phyloP scores from a whole-genome alignment of 768 basidiomycete genomes.

The Candolleomyces aberdarensis region DNA sequence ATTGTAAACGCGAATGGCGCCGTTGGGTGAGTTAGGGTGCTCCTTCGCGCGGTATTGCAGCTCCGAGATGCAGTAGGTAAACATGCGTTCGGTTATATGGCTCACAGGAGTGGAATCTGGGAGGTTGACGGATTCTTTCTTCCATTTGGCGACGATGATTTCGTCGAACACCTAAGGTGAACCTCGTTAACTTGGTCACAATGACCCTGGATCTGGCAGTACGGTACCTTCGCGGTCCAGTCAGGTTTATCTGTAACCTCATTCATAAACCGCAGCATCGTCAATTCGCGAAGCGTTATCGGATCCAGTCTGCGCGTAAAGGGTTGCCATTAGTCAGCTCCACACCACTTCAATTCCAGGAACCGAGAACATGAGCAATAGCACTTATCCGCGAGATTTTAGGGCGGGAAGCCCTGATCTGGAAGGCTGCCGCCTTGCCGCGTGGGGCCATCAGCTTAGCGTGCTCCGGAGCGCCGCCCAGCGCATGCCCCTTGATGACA shows the following conservation, averaged over 20 bases:
- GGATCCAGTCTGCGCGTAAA: conserved; percentile 5
- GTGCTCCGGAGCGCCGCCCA: too few species aligned
- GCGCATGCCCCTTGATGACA: too few species aligned
- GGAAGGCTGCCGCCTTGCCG: too few species aligned
- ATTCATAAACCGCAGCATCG: conserved; percentile 35
- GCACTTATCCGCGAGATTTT: too few species aligned
- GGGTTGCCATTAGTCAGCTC: too few species aligned
- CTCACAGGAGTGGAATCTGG: not conserved
- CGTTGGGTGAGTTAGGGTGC: conserved; percentile 6
- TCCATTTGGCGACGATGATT: conserved; percentile 14
- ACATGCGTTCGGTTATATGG: conserved; percentile 16
- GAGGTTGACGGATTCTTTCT: conserved; percentile 5
- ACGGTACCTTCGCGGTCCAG: conserved; percentile 27
- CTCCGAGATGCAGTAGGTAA: conserved; percentile 17
- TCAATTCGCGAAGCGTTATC: conserved; percentile 27
- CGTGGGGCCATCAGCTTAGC: too few species aligned
- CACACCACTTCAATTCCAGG: too few species aligned
- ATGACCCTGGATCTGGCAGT: not conserved
- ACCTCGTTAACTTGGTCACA: conserved; percentile 1
- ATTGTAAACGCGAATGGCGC: conserved; percentile 12
- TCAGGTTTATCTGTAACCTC: conserved; percentile 28
- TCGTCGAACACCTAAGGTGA: conserved; percentile 13
- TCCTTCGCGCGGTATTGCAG: conserved; percentile 15
- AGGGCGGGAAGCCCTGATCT: too few species aligned
- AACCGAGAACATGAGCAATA: too few species aligned